Base-by-base conservation (phyloP, 2,329 filamentous ascomycete genomes). In the Teratosphaeria gauchensis region DNA sequence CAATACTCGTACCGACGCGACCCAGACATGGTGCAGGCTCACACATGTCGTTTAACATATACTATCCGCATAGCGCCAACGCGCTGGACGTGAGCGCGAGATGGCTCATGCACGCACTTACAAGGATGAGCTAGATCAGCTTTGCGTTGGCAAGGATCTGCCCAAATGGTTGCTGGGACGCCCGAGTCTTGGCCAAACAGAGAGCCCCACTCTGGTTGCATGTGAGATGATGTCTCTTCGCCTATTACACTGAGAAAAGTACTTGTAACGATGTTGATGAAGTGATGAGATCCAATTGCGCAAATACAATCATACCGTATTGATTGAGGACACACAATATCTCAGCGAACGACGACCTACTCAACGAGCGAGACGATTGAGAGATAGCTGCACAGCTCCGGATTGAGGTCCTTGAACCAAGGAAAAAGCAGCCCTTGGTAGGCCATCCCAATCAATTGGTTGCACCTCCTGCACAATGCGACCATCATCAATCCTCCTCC, bases 401-500 rank as follows among this genome's bases (percentile, higher is more conserved):
- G 42, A 48, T 21, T 21, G n/a, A 48, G 19, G 16, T 48, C 42
- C 42, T 19, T 8, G 42, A 16, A 48, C 42, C 42, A 48, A 48
- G 42, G 42, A 48, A 48, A 48, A 48, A 48, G 42, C 42, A 48
- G 42, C 42, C 42, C 42, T 48, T 48, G 42, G 42, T 19, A 21
- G 19, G n/a, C n/a, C 19, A 11, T 8, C 21, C n/a, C n/a, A 21
- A 7, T 11, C 42, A 48, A 8, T 19, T n/a, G 42, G n/a, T 21
- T 7, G 5, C 14, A 11, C 16, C 19, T 48, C 8, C 52, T 12
- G 19, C 11, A 24, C 28, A 52, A 53, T 54, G 53, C 56, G 55
- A 42, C 48, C 51, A 9, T 30, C 56, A 16, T 30, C 56, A 16
- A 12, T 54, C 46, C 56, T 58, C 53, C 33, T 58, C 32, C 24